Evolutionary conservation across 1,284 basidiomycete species (phyloP), one percentile per base, ranked within the genome.

Genomic region (Mycosarcoma mackinlayi): DNA sequence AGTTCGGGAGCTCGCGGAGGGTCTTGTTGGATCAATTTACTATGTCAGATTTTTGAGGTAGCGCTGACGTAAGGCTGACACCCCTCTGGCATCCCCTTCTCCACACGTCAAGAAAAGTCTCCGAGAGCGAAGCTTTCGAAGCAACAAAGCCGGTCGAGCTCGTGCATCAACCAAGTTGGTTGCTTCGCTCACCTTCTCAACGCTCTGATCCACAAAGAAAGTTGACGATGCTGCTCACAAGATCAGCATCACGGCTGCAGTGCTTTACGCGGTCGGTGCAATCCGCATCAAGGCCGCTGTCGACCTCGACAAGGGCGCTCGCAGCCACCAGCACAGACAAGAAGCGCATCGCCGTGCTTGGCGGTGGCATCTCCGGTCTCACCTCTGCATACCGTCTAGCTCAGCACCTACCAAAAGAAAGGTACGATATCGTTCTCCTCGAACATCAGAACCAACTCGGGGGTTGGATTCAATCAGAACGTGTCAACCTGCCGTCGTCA

Each of bases 281-380:
- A 10, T 8, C 34, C 19, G 11, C 23, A 8, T 27, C 46, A 5
- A 50, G 52, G 18, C 13, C 35, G 4, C 41, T 62, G 1, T 53
- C 58, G 3, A 47, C 58, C 25, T 52, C 64, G 14, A 41, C 54
- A 21, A 46, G 23, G 14, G 14, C 51, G 23, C 45, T 48, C n/a
- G 44, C 62, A 31, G 38, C 51, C 21, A 21, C n/a, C n/a, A n/a
- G n/a, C 23, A 40, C 33, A 6, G 42, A 48, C 41, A 70, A 56
- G 57, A 58, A 52, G 46, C 70, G 68, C 34, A 70, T 81, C 28
- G 88, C 88, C 16, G 84, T 94, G 59, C 84, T 94, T 8, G 93
- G 92, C 2, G 92, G 90, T 3, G 92, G 92, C 18, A 86, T 95
- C 41, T 87, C 91, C 0, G 93, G 93, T 7, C 87, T 94, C 14